Conservation (phyloP, 495 filamentous ascomycete genomes). For the Penicillium pulvis region DNA sequence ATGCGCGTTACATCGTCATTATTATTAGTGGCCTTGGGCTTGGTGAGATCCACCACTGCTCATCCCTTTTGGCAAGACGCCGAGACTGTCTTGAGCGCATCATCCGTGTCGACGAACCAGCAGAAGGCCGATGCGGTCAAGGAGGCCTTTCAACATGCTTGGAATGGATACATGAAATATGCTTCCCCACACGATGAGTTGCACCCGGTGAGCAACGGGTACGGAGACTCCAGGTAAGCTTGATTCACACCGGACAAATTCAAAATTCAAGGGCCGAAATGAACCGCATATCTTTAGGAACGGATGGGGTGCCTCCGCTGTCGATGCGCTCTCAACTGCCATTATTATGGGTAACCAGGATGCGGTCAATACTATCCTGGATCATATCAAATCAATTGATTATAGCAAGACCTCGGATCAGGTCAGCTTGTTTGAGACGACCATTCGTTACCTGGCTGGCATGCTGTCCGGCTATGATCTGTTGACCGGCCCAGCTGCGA, state of each 20-base stretch:
- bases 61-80: slow-evolving; percentile 16
- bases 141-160: slow-evolving; percentile 73
- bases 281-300: slow-evolving; percentile 55
- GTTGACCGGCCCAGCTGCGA: slow-evolving; percentile 66
- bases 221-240: slow-evolving; percentile 67
- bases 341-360: slow-evolving; percentile 71
- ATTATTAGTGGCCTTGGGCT: slow-evolving; percentile 27
- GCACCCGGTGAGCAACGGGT: slow-evolving; percentile 64
- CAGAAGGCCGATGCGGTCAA: slow-evolving; percentile 66
- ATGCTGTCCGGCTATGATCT: slow-evolving; percentile 83
- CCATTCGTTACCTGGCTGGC: slow-evolving; percentile 83
- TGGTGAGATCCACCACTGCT: slow-evolving; percentile 30
- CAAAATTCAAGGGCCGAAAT: not conserved
- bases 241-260: not conserved
- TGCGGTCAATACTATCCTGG: slow-evolving; percentile 67
- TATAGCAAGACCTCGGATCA: slow-evolving; percentile 58
- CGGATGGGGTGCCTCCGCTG: slow-evolving; percentile 82
- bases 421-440: slow-evolving; percentile 87
- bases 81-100: slow-evolving; percentile 11
- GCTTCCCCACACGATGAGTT: slow-evolving; percentile 81
- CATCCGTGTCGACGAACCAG: slow-evolving; percentile 11
- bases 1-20: slow-evolving; percentile 40
- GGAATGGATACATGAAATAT: slow-evolving; percentile 79
- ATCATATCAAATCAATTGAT: slow-evolving; percentile 68
- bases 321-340: slow-evolving; percentile 82